Conservation (phyloP, 163 green algal genomes). For the Botryococcus braunii region DNA sequence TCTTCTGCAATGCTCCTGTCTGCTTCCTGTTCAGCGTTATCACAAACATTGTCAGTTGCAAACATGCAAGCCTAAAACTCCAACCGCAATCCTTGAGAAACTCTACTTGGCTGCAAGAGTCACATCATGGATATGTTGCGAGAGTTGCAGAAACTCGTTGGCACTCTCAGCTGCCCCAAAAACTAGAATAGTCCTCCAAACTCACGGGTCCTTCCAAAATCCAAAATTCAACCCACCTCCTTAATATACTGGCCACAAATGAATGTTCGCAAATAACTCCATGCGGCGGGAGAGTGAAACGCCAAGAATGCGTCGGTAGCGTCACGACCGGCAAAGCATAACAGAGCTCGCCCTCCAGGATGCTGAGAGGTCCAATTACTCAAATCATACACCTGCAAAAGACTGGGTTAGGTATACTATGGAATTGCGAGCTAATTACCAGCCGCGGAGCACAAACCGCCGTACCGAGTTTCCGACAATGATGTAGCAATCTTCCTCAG, state of each 20-base stretch:
- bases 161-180: background rate
- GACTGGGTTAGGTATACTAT: too few species aligned
- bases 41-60: too few species aligned
- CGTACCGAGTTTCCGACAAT: constrained; percentile 43
- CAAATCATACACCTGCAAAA: constrained; percentile 55
- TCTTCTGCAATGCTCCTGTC: constrained; percentile 42
- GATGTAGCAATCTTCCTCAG: constrained; percentile 64
- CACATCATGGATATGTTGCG: background rate
- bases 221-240: background rate
- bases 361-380: constrained; percentile 26
- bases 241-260: constrained; percentile 27
- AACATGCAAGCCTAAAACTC: too few species aligned
- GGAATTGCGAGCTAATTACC: background rate
- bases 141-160: background rate
- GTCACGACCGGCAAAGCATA: constrained; percentile 46
- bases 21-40: too few species aligned
- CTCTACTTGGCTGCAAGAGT: too few species aligned
- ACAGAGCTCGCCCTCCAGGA: constrained; percentile 46
- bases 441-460: background rate
- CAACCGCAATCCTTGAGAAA: too few species aligned
- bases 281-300: constrained; percentile 45
- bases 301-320: constrained; percentile 56
- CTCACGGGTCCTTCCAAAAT: background rate
- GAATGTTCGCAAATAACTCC: constrained; percentile 35
- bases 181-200: background rate